phyloP scores from a whole-genome alignment of 2,329 filamentous ascomycete genomes.

The Aspergillus sp. region DNA sequence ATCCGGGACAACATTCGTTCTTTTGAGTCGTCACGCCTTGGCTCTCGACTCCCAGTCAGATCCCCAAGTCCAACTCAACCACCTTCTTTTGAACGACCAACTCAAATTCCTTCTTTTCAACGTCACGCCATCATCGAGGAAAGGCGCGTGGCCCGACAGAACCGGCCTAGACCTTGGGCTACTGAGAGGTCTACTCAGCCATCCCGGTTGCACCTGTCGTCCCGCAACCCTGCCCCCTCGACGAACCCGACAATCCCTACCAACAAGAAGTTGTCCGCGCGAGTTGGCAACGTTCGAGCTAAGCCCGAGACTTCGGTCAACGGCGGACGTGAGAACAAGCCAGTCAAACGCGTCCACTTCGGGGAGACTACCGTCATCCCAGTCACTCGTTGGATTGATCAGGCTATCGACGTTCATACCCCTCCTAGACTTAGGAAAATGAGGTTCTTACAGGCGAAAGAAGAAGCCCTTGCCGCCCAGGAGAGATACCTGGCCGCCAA shows the following conservation, averaged over 20 bases:
- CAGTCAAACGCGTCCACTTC: constrained; percentile 2
- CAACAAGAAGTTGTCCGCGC: constrained; percentile 9
- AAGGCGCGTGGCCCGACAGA: constrained; percentile 17
- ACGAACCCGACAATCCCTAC: constrained; percentile 3
- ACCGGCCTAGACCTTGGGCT: constrained; percentile 13
- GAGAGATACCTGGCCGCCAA: background rate
- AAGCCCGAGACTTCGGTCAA: constrained; percentile 15
- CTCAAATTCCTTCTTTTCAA: constrained; percentile 6
- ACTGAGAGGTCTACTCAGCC: constrained; percentile 5
- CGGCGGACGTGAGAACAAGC: constrained; percentile 13
- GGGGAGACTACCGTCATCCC: background rate
- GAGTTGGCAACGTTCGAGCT: constrained; percentile 11
- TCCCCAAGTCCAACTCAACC: constrained; percentile 4
- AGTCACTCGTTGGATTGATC: constrained; percentile 5
- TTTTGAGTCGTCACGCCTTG: constrained; percentile 14
- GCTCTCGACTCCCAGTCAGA: constrained; percentile 22
- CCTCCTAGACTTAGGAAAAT: background rate
- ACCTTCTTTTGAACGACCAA: constrained; percentile 3
- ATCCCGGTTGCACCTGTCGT: constrained; percentile 13
- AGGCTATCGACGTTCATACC: no score
- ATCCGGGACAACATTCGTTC: constrained; percentile 14
- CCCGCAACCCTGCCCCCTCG: background rate
- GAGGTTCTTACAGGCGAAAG: background rate
- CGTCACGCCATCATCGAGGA: constrained; percentile 10
- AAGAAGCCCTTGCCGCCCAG: background rate